Percentiles rank a stretch among this genome's conserved stretches.
These are phyloP conservation scores for Drechslerella stenobrocha DNA, from an alignment of 2,329 filamentous ascomycete species.

Conservation along the genomic window DNA sequence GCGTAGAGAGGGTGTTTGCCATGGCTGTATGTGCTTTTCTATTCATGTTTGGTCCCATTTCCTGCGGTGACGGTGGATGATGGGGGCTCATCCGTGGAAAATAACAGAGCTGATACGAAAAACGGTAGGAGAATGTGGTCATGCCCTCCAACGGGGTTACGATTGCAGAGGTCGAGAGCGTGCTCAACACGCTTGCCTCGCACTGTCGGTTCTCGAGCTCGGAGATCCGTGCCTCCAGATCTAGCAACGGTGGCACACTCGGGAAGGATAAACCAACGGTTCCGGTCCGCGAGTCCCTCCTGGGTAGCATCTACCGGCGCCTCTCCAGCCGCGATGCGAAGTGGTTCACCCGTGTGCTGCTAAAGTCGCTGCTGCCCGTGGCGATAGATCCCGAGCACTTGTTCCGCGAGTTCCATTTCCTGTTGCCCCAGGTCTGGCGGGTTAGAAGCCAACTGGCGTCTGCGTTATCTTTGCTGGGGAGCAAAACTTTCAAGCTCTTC, in stretches of 20 bases:
- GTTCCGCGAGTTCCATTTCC: slow-evolving; percentile 49
- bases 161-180: slow-evolving; percentile 50
- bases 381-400: slow-evolving; percentile 38
- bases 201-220: slow-evolving; percentile 50
- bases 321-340: slow-evolving; percentile 51
- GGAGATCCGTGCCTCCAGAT: slow-evolving; percentile 18
- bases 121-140: slow-evolving; percentile 42
- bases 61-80: background rate
- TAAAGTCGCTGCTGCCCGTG: slow-evolving; percentile 50
- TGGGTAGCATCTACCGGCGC: slow-evolving; percentile 47
- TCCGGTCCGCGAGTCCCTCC: slow-evolving; percentile 33
- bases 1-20: slow-evolving; percentile 50
- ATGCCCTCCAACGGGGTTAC: slow-evolving; percentile 36
- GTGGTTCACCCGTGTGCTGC: slow-evolving; percentile 51
- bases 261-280: slow-evolving; percentile 8
- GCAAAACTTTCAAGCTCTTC: slow-evolving; percentile 41
- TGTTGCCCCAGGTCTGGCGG: slow-evolving; percentile 50
- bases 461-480: slow-evolving; percentile 38
- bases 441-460: slow-evolving; percentile 50
- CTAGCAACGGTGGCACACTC: background rate
- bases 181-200: slow-evolving; percentile 50
- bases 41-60: background rate
- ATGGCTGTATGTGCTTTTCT: slow-evolving; percentile 34
- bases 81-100: background rate
- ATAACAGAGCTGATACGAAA: no score